These are phyloP conservation scores for Rhynchospora breviuscula DNA, from an alignment of 176 grass and related monocot genomes.

Conservation along the genomic window DNA sequence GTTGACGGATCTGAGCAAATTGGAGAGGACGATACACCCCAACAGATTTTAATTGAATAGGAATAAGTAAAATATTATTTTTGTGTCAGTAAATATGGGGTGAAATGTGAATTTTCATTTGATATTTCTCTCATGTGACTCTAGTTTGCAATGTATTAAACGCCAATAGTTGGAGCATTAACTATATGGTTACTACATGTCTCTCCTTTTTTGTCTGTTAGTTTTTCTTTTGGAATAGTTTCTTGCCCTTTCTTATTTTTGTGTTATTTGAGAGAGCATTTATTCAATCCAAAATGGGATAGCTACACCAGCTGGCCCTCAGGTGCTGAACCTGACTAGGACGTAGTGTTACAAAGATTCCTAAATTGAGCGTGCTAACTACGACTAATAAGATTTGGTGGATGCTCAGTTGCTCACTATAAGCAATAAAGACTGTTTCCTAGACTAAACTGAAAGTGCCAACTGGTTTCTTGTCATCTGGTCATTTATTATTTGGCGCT, in stretches of 20 bases:
- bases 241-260: not conserved
- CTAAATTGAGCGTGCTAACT: not conserved
- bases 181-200: not conserved
- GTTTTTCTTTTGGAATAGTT: not conserved
- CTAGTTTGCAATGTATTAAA: constrained; percentile 15
- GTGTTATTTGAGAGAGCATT: not conserved
- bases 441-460: not conserved
- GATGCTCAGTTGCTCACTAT: not conserved
- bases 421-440: not conserved
- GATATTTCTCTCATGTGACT: constrained; percentile 8
- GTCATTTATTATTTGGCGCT: not conserved
- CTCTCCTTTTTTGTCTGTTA: not conserved
- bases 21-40: constrained; percentile 53
- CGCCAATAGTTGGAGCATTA: not conserved
- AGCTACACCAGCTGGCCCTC: not conserved
- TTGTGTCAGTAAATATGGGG: not conserved
- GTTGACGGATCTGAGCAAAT: constrained; percentile 35
- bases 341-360: not conserved
- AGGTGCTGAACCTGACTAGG: not conserved
- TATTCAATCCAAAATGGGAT: not conserved
- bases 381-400: not conserved
- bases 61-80: not conserved
- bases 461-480: not conserved
- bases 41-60: constrained; percentile 91
- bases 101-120: not conserved